Conservation (phyloP, 441 rosid genomes). For the Metrosideros polymorpha region DNA sequence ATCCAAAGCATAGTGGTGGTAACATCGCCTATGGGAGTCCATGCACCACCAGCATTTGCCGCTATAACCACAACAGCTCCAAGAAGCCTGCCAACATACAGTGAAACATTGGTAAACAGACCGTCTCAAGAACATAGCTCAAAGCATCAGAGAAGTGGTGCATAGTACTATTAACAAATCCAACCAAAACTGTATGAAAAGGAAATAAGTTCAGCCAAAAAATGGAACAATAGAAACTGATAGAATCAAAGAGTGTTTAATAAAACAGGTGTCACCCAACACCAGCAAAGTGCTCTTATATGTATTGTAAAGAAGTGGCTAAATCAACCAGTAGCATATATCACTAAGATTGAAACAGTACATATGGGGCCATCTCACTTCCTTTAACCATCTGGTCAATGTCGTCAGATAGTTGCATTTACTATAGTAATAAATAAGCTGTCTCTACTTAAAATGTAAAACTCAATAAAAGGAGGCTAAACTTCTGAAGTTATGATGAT, state of each 20-base stretch:
- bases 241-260: background rate
- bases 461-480: background rate
- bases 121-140: background rate
- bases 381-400: background rate
- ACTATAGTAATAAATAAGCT: background rate
- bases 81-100: slow-evolving; percentile 45
- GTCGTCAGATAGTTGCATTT: background rate
- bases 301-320: background rate
- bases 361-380: background rate
- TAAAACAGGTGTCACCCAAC: background rate
- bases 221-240: background rate
- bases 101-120: background rate
- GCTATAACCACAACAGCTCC: slow-evolving; percentile 96
- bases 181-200: background rate
- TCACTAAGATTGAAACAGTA: background rate
- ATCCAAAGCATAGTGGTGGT: slow-evolving; percentile 98
- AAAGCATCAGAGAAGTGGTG: background rate
- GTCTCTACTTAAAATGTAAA: background rate
- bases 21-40: slow-evolving; percentile 99
- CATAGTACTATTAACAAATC: background rate
- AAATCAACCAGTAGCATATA: background rate
- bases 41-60: slow-evolving; percentile 95
- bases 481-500: background rate
- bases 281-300: background rate
- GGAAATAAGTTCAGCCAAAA: background rate